Evolutionary conservation across 2,329 filamentous ascomycete species (phyloP), one percentile per base, ranked within the genome.

Genomic region (Talaromyces sp.): DNA sequence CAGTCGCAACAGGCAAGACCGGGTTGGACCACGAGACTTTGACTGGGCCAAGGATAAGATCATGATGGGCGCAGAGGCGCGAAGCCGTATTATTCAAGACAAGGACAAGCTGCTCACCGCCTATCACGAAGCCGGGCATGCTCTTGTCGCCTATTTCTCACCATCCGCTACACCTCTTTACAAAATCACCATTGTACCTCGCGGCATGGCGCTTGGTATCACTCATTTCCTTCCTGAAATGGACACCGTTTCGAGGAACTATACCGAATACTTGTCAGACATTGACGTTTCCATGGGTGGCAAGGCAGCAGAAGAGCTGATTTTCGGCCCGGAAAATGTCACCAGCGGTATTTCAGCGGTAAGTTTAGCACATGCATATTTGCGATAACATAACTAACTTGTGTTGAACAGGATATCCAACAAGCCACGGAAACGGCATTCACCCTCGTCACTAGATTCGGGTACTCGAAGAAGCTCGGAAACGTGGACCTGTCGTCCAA

Each of bases 1-100:
- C n/a, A 96, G 91, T 70, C 91, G 95, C 73, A 84, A 90, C 66
- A 95, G 93, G 77, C 84, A 89, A 43, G 81, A 81, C 62, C 84
- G 88, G 52, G 90, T 99, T 58, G 84, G 84, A 13, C 89, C 91
- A 75, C 77, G 83, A 35, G 92, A 98, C 71, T 88, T 98, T 65
- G 93, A 97, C 68, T 99, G 93, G 93, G 95, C 95, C 60, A 98
- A 96, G 77, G 95, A 99, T 80, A 95, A 95, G 78, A 90, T 99
- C 58, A 89, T 96, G 74, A 96, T 99, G 91, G 95, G 95, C 41
- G 90, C 93, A 2, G 95, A 99, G 78, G 87, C 89, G 71, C 90
- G 88, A 73, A 96, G 89, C 67, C 91, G 93, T 77, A 85, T 97
- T 59, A 93, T 99, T 59, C 90, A 89, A 50, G 86, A 93, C 65